Evolutionary conservation across 129 eudicot species (phyloP).

Genomic region (Deinandra increscens): DNA sequence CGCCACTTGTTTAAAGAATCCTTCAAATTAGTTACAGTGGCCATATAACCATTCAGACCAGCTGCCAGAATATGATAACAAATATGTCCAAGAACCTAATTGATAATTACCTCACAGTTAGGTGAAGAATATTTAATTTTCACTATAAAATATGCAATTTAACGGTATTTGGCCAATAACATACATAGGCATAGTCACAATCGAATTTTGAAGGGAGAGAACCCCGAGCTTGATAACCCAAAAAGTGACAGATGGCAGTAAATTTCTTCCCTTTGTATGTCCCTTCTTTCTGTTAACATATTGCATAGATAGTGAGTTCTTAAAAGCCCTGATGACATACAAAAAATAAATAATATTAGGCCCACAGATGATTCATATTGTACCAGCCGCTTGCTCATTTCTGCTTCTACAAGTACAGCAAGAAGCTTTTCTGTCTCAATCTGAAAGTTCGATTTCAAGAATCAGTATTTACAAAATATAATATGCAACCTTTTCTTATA

Average conservation of each 20-base stretch:
- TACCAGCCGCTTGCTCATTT: constrained; percentile 90
- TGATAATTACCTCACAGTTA: constrained; percentile 4
- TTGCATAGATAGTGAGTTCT: neutral
- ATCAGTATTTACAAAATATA: constrained; percentile 7
- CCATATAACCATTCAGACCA: constrained; percentile 96
- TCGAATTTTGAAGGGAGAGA: constrained; percentile 93
- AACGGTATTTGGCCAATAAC: constrained; percentile 19
- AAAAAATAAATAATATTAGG: neutral
- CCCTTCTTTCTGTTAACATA: constrained; percentile 83
- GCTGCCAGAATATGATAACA: constrained; percentile 93
- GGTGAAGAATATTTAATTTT: neutral
- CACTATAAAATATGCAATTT: neutral
- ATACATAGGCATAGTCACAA: constrained; percentile 91
- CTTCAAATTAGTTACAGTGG: constrained; percentile 86
- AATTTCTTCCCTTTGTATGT: constrained; percentile 97
- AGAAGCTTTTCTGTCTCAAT: constrained; percentile 96
- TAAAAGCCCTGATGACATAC: constrained; percentile 4
- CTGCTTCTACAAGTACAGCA: constrained; percentile 94
- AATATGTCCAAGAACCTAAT: constrained; percentile 94
- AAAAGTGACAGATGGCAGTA: constrained; percentile 95
- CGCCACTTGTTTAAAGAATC: constrained; percentile 80
- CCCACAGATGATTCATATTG: constrained; percentile 18
- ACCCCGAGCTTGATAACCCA: constrained; percentile 98
- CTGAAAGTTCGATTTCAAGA: constrained; percentile 38
- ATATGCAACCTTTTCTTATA: constrained; percentile 6